Evolutionary conservation across 805 yeast genomes (phyloP), one percentile per base, ranked within the genome.

Genomic region (Ogataea henricii): DNA sequence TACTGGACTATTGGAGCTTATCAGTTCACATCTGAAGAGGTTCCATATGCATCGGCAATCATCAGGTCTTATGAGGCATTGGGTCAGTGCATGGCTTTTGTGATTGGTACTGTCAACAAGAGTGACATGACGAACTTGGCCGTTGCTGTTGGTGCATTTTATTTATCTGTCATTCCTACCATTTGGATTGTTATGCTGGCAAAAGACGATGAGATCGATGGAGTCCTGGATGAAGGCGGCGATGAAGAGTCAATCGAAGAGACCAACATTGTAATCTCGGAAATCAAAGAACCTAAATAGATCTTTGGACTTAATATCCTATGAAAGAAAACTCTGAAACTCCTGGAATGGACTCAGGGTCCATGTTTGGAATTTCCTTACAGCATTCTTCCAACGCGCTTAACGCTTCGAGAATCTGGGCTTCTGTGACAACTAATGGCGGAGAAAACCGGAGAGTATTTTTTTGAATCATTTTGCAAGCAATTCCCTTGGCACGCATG

Each of bases 1-100:
- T 59, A 53, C 42, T 62, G 66, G 66, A 53, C 54, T 2, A 49
- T 57, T 30, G 59, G 65, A 14, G 51, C 52, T 9, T 58, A 51
- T 30, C 56, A 54, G 13, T 60, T 55, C 39, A 18, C 46, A 2
- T 37, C 55, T 4, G 43, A 49, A 10, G 64, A 62, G 27, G 44
- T 60, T 21, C 45, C 59, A 1, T 56, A 59, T 36, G 43, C 52
- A 16, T 39, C 56, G 9, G 63, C 58, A 23, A 40, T 56, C 10
- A 58, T 62, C 34, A 53, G 66, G 50, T 43, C 55, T 13, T 46
- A 56, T 21, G 64, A 60, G 44, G 48, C 61, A 1, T 46, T 57
- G 9, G 66, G 66, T 4, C 56, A 52, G 17, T 47, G 53, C 17
- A 34, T 59, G 34, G 51, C 54, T 1, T 51, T 41, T 35, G 54